phyloP scores from a whole-genome alignment of 2,329 filamentous ascomycete genomes.

The Aspergillus sp. region DNA sequence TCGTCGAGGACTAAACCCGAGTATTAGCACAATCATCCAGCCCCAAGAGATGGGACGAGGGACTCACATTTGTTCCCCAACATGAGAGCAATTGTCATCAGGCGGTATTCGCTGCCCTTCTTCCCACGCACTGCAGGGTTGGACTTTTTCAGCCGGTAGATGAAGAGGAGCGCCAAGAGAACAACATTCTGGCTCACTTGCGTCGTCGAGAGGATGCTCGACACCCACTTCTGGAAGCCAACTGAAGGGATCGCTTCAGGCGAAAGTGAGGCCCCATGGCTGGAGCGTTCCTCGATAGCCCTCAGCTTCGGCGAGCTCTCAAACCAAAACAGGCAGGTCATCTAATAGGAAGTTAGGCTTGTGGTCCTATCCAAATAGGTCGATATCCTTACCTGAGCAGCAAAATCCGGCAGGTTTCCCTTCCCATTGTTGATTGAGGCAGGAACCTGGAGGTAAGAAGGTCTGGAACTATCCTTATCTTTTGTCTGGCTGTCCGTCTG shows the following conservation, averaged over 20 bases:
- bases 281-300: constrained; percentile 62
- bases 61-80: constrained; percentile 86
- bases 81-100: constrained; percentile 95
- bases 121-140: constrained; percentile 89
- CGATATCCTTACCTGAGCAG: constrained; percentile 64
- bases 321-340: constrained; percentile 98
- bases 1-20: constrained; percentile 74
- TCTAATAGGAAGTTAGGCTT: constrained; percentile 52
- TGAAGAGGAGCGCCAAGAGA: constrained; percentile 82
- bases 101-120: constrained; percentile 85
- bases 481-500: constrained; percentile 28
- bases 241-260: constrained; percentile 72
- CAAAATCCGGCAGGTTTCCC: constrained; percentile 77
- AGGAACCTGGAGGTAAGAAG: constrained; percentile 66
- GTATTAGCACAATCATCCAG: constrained; percentile 11
- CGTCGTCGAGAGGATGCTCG: constrained; percentile 85
- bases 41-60: neutral
- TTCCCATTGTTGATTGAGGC: constrained; percentile 72
- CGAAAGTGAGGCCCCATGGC: constrained; percentile 57
- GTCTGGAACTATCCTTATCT: constrained; percentile 39
- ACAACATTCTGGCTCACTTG: constrained; percentile 97
- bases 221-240: constrained; percentile 91
- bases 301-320: constrained; percentile 79
- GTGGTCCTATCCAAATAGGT: neutral
- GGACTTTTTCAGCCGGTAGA: constrained; percentile 86